These are phyloP conservation scores for Daldinia eschscholtzii DNA, from an alignment of 2,329 filamentous ascomycete genomes.

Conservation along the genomic window DNA sequence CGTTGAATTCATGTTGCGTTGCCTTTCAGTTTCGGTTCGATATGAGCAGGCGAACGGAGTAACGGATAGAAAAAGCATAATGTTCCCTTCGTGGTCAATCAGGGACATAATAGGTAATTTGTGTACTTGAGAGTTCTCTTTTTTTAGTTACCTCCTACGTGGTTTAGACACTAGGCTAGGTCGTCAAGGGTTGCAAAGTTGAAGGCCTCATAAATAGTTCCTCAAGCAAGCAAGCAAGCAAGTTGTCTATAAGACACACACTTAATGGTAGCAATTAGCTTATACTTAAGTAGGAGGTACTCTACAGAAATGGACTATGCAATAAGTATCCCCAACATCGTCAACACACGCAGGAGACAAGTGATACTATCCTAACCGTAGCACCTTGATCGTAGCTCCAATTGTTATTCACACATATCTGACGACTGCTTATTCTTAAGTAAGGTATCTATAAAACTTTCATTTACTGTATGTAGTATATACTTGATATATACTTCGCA, in stretches of 20 bases:
- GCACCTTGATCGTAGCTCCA: neutral
- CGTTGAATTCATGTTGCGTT: neutral
- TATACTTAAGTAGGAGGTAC: neutral
- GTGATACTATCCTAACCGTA: neutral
- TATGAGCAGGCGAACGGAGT: slow-evolving; percentile 4
- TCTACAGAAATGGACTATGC: neutral
- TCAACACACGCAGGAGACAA: no score
- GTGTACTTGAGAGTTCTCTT: neutral
- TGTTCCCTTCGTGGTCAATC: neutral
- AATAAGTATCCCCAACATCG: neutral
- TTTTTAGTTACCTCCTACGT: neutral
- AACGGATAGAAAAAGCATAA: neutral
- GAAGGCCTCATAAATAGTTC: neutral
- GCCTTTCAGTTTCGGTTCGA: neutral
- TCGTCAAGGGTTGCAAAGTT: neutral
- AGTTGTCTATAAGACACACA: neutral
- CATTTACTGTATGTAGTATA: slow-evolving; percentile 16
- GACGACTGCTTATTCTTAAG: neutral
- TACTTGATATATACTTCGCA: slow-evolving; percentile 16
- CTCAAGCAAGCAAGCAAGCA: neutral
- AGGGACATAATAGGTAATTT: neutral
- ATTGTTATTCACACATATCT: neutral
- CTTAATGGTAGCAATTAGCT: neutral
- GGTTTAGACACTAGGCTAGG: neutral
- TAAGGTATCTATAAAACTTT: neutral